These are phyloP conservation scores for Inga laurina DNA, from an alignment of 306 rosid genomes.

Conservation along the genomic window DNA sequence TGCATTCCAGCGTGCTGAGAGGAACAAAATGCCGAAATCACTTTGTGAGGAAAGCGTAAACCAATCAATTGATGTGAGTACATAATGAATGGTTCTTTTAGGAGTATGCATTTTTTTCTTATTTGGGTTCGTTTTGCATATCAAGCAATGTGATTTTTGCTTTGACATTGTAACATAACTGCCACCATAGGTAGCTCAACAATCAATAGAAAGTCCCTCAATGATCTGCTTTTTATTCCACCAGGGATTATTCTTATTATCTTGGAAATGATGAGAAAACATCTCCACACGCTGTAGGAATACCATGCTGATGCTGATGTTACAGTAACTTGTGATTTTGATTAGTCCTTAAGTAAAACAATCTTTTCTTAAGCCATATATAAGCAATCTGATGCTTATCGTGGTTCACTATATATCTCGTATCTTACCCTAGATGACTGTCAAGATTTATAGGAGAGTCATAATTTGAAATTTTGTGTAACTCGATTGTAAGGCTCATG, in stretches of 20 bases:
- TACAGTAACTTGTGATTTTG: slow-evolving; percentile 2
- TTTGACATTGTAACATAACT: background rate
- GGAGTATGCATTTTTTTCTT: slow-evolving; percentile 18
- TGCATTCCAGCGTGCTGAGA: slow-evolving; percentile 84
- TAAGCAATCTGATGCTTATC: slow-evolving; percentile 14
- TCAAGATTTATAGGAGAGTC: background rate
- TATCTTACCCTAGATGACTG: background rate
- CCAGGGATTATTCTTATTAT: background rate
- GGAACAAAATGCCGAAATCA: slow-evolving; percentile 48
- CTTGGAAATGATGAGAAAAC: slow-evolving; percentile 3
- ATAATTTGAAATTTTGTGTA: slow-evolving; percentile 10
- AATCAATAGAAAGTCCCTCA: background rate
- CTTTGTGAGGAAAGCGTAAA: slow-evolving; percentile 37
- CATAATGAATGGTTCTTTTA: background rate
- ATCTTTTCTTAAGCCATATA: slow-evolving; percentile 1
- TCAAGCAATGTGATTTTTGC: background rate
- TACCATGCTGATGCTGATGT: slow-evolving; percentile 7
- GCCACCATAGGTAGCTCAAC: background rate
- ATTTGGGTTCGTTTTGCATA: background rate
- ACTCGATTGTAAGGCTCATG: background rate
- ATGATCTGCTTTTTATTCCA: background rate
- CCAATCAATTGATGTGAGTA: slow-evolving; percentile 47
- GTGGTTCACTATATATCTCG: slow-evolving; percentile 14
- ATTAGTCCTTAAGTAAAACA: background rate
- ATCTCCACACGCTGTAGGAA: slow-evolving; percentile 4